A percentile compares a stretch with the other conserved stretches of the same genome.
Conservation (phyloP, 495 filamentous ascomycete species). For the Neohortaea acidophila region DNA sequence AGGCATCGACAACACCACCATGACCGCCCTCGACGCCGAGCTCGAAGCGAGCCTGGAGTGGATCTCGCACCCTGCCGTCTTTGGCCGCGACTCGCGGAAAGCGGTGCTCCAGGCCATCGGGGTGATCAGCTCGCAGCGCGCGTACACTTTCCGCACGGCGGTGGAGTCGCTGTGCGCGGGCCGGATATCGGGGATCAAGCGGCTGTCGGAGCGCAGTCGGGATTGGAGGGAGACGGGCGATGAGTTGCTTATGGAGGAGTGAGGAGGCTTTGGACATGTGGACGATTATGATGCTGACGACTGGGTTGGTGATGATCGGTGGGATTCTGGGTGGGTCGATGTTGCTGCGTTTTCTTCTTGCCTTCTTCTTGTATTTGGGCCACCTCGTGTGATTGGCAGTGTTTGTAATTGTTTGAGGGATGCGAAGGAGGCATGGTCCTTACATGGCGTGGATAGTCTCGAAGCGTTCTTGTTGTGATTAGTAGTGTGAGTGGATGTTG, state of each 20-base stretch:
- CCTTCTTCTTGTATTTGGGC: too few species aligned
- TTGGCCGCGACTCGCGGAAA: constrained; percentile 87
- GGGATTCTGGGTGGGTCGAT: too few species aligned
- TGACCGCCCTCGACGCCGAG: constrained; percentile 78
- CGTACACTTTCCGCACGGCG: constrained; percentile 80
- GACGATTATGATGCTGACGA: too few species aligned
- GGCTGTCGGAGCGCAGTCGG: constrained; percentile 58
- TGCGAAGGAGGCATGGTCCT: too few species aligned
- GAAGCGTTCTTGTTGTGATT: too few species aligned
- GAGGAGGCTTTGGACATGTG: too few species aligned
- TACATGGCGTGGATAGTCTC: too few species aligned
- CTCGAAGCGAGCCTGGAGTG: constrained; percentile 91
- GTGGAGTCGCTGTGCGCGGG: constrained; percentile 76
- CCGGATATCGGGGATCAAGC: constrained; percentile 60
- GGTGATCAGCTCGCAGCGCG: constrained; percentile 85
- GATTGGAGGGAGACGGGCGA: constrained; percentile 80
- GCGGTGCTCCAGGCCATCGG: constrained; percentile 93
- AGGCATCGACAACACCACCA: constrained; percentile 61
- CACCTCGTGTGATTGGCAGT: too few species aligned
- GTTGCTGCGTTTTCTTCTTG: too few species aligned
- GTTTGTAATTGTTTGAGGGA: too few species aligned
- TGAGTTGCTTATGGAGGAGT: constrained; percentile 68
- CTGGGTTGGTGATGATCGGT: too few species aligned
- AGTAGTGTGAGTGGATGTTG: too few species aligned
- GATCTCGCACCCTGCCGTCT: constrained; percentile 95